Base-by-base conservation (phyloP, 768 basidiomycete species). In the Trametes punicea region DNA sequence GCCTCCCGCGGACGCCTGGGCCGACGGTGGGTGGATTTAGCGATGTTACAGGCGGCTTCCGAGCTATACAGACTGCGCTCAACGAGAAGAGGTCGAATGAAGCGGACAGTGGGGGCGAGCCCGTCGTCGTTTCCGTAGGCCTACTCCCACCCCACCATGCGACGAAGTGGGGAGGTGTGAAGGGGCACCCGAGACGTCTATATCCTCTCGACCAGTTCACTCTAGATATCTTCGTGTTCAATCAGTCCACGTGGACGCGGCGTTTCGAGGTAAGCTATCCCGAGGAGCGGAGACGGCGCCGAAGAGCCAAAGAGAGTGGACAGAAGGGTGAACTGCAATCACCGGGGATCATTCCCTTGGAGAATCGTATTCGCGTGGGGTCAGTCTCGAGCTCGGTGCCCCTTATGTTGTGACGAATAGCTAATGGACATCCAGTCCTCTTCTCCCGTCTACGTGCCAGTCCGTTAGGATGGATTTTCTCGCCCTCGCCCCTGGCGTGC, bases 141-240 rank as follows among this genome's bases (percentile, higher is more conserved):
- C 66, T 75, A 20, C 69, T 68, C 9, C 55, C 66, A 1, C 64
- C 64, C 10, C 54, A 61, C 63, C 44, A 9, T 8, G 34, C 38
- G 13, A 42, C 44, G 33, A 36, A 56, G 61, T 31, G 54, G 58
- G 29, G 9, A 56, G 49, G 27, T 39, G 42, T 45, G 46, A 47
- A 51, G 46, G 71, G 65, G 31, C 69, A 69, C 30, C 77, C 40
- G 18, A 58, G 82, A 1, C 51, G 75, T 71, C 83, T 93, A 65
- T 86, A 82, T 60, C 88, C 88, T 16, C 73, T 87, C 25, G 84
- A 90, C 62, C 74, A 79, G 46, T 94, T 94, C 67, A 85, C 84
- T 47, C 70, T 94, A 63, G 91, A 94, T 58, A 85, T 93, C 2
- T 93, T 94, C 63, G 89, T 93, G 51, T 93, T 87, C 64, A 94